Conservation (phyloP, 2,329 filamentous ascomycete species). For the Colletotrichum sp. region DNA sequence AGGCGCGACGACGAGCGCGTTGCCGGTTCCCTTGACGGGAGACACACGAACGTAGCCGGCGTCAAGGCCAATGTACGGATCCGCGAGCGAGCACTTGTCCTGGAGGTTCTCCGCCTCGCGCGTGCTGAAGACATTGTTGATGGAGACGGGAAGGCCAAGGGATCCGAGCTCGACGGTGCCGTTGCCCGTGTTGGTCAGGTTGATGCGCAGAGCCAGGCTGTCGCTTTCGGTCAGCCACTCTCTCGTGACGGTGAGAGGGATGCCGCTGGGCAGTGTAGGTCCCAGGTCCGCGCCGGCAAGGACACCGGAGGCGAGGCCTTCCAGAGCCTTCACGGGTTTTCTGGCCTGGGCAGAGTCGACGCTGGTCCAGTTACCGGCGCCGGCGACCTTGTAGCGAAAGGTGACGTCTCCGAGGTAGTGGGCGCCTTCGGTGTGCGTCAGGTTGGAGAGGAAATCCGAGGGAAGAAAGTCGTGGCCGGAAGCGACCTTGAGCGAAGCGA, state of each 20-base stretch:
- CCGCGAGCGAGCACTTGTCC: slow-evolving; percentile 56
- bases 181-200: slow-evolving; percentile 47
- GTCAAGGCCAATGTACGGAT: slow-evolving; percentile 65
- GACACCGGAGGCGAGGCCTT: slow-evolving; percentile 17
- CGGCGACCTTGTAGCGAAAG: slow-evolving; percentile 53
- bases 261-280: slow-evolving; percentile 41
- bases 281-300: slow-evolving; percentile 45
- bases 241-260: slow-evolving; percentile 51
- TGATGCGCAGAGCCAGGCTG: slow-evolving; percentile 58
- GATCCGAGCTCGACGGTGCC: slow-evolving; percentile 56
- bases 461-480: slow-evolving; percentile 60
- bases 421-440: slow-evolving; percentile 53
- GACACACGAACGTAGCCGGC: slow-evolving; percentile 61
- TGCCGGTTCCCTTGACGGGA: slow-evolving; percentile 54
- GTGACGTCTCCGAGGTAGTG: slow-evolving; percentile 66
- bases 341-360: slow-evolving; percentile 50
- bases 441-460: slow-evolving; percentile 50
- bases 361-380: slow-evolving; percentile 44
- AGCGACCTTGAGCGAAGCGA: slow-evolving; percentile 48
- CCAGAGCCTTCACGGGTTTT: slow-evolving; percentile 35
- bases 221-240: slow-evolving; percentile 54
- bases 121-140: slow-evolving; percentile 66
- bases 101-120: slow-evolving; percentile 53
- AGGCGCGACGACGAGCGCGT: slow-evolving; percentile 59
- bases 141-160: slow-evolving; percentile 63